phyloP scores from a whole-genome alignment of 2,329 filamentous ascomycete species.

The Biscogniauxia marginata region DNA sequence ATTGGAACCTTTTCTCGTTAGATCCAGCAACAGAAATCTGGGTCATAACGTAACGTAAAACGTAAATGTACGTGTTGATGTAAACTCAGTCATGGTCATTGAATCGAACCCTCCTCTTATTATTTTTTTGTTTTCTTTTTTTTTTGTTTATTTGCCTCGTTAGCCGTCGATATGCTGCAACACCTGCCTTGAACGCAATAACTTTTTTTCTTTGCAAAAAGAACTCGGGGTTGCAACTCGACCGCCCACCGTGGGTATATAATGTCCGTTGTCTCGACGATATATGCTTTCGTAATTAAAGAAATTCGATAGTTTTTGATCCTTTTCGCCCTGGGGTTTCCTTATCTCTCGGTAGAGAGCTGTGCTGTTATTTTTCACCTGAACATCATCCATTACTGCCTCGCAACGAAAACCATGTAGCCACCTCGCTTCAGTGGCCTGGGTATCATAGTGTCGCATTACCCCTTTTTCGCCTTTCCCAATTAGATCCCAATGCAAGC shows the following conservation, averaged over 20 bases:
- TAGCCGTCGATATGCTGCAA: conserved; percentile 13
- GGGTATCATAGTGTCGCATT: neutral
- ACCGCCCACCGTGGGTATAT: conserved; percentile 24
- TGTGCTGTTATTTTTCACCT: conserved; percentile 2
- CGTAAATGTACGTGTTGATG: neutral
- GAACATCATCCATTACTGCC: neutral
- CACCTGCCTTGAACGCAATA: conserved; percentile 1
- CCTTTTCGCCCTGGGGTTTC: neutral
- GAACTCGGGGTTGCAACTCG: conserved; percentile 13
- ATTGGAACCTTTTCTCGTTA: neutral
- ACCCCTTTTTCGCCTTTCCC: neutral
- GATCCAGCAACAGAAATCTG: neutral
- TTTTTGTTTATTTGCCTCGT: conserved; percentile 7
- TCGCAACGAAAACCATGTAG: neutral
- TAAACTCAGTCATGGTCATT: conserved; percentile 4
- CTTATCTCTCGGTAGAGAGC: neutral
- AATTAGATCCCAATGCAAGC: neutral
- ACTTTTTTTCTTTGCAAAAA: conserved; percentile 15
- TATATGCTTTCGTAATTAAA: conserved; percentile 16
- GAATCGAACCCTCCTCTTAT: conserved; percentile 8
- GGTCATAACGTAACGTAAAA: neutral
- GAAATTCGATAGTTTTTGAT: neutral
- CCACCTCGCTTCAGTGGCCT: neutral
- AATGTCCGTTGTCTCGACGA: conserved; percentile 18
- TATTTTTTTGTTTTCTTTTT: too few species aligned